These are phyloP conservation scores for Fusarium setosum DNA, from an alignment of 2,329 filamentous ascomycete genomes.

Conservation along the genomic window DNA sequence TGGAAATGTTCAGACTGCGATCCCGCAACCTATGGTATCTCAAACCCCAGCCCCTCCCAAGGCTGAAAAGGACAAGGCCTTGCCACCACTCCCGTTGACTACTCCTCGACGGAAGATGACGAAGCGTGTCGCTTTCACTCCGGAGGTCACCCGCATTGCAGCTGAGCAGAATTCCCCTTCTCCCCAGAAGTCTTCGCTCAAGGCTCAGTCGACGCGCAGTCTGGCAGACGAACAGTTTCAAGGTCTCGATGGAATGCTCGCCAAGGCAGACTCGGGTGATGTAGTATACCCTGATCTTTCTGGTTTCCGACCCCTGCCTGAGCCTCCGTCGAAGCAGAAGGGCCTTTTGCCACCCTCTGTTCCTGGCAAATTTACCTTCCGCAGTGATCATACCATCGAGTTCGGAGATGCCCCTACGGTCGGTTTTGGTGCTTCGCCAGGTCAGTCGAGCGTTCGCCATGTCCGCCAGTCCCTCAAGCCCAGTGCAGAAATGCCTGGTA, in stretches of 20 bases:
- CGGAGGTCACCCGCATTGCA: slow-evolving; percentile 67
- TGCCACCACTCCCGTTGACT: slow-evolving; percentile 65
- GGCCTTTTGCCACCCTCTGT: slow-evolving; percentile 51
- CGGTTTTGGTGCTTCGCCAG: slow-evolving; percentile 67
- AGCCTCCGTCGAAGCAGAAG: slow-evolving; percentile 37
- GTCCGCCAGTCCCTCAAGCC: slow-evolving; percentile 65
- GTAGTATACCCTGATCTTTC: slow-evolving; percentile 67
- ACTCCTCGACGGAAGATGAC: slow-evolving; percentile 74
- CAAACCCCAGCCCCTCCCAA: slow-evolving; percentile 59
- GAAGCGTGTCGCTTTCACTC: slow-evolving; percentile 86
- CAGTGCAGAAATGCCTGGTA: slow-evolving; percentile 63
- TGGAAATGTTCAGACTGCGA: slow-evolving; percentile 57
- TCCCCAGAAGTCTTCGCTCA: slow-evolving; percentile 63
- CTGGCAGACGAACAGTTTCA: slow-evolving; percentile 44
- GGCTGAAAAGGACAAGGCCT: slow-evolving; percentile 65
- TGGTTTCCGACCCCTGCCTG: slow-evolving; percentile 49
- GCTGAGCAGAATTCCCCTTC: slow-evolving; percentile 64
- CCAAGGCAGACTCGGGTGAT: slow-evolving; percentile 44
- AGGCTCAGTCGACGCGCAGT: slow-evolving; percentile 49
- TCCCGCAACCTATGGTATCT: slow-evolving; percentile 58
- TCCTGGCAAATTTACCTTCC: slow-evolving; percentile 73
- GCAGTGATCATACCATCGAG: slow-evolving; percentile 72
- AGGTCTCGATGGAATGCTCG: slow-evolving; percentile 43
- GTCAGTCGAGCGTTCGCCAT: slow-evolving; percentile 71
- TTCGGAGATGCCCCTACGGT: slow-evolving; percentile 61